Evolutionary conservation across 2,329 filamentous ascomycete genomes (phyloP), one percentile per base, ranked within the genome.

Genomic region (Stachybotrys echinatus): DNA sequence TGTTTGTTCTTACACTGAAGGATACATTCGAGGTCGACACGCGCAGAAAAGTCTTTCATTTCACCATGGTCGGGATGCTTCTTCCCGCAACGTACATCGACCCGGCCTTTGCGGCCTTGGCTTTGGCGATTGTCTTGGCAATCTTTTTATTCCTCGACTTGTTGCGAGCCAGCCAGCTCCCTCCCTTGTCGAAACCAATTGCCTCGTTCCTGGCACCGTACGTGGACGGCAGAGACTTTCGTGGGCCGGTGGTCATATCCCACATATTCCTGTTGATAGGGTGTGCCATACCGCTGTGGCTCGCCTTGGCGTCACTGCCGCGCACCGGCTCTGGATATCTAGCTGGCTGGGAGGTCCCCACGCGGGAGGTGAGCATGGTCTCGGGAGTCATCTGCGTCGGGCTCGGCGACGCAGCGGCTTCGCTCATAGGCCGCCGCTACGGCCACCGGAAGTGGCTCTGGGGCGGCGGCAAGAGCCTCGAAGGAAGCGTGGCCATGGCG

Each of bases 51-150:
- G 89, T 97, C 21, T 99, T 99, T 66, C 94, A 99, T 67, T 95
- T 95, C 58, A 96, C 92, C 79, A 97, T 97, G 88, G 92, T 97
- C 7, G 84, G 84, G 50, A 96, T 99, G 89, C 85, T 99, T 50
- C 77, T 97, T 2, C 92, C 94, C 0, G 84, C 89, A 2, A 88
- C 87, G 2, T 96, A 84, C 64, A 73, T 97, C 55, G 94, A 99
- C 65, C 92, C 94, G 1, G 77, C 85, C 39, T 97, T 89, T 66
- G 84, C 85, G 46, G 83, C 88, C 1, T 74, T 99, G 12, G 89
- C 91, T 0, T 76, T 97, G n/a, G 77, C 79, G 0, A 72, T 96
- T 27, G 83, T 91, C 22, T 79, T 99, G 34, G 84, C 88, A 4
- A 76, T 95, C 48, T 99, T 99, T 63, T 74, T 97, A 14, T 75